Base-by-base conservation (phyloP, 2,329 filamentous ascomycete species). In the Aspergillus fumigatus region DNA sequence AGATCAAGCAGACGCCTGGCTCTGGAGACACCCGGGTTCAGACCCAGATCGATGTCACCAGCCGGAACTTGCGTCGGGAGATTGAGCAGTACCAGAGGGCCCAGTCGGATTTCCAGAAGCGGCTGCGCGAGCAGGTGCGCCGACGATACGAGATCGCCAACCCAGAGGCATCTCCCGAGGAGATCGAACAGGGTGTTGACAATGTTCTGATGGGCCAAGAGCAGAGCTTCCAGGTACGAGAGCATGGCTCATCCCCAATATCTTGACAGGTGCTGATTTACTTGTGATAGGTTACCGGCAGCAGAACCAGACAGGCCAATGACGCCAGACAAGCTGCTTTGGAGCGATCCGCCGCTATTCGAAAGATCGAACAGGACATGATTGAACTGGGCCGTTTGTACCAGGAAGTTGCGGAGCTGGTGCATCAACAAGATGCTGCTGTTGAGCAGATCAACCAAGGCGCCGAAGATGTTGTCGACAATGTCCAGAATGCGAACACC, bases 361-460 rank as follows among this genome's bases (percentile, higher is more conserved):
- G 92, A 75, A 93, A 95, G 82, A 96, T 97, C 69, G 92, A 96
- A 79, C 81, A 84, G 70, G 89, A 95, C 71, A 89, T 97, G 84
- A 85, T 90, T 10, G 89, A 96, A 75, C 81, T 99, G 55, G 85
- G 89, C 5, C 85, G 94, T 74, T 80, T 97, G 54, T 96, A 97
- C 84, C 85, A 92, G 71, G 88, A 97, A 65, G 88, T 97, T 77
- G 90, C 96, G 65, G 86, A 87, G 32, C 80, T 96, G 51, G 87
- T 97, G 59, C 82, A 92, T 38, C 87, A 96, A 78, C 93, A 97
- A 74, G 92, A 96, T 66, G 86, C 84, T 17, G 82, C 88, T 29
- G 85, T 97, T 38, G 79, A 83, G 61, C 84, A 90, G 64, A 96
- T 97, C 67, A 91, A 96, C 77, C 83, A 88, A 67, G 91, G 93